These are phyloP conservation scores for Metschnikowia continentalis DNA, from an alignment of 805 yeast genomes.

Conservation along the genomic window DNA sequence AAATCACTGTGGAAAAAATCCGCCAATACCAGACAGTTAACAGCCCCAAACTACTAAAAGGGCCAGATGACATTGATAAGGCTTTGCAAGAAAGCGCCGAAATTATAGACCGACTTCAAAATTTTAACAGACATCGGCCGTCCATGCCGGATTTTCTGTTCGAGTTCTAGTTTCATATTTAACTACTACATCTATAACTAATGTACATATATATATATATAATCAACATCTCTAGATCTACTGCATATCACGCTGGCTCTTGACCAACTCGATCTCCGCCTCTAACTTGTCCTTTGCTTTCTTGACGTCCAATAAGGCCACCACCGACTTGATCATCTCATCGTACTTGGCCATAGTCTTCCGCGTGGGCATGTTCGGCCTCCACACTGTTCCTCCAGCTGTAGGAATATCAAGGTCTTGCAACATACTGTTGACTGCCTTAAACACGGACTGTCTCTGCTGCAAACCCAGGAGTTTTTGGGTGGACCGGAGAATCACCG, in stretches of 20 bases:
- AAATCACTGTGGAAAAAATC: slow-evolving; percentile 6
- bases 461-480: slow-evolving; percentile 42
- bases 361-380: slow-evolving; percentile 86
- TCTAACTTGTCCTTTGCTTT: slow-evolving; percentile 83
- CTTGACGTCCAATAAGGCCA: slow-evolving; percentile 74
- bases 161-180: not conserved
- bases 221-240: not conserved
- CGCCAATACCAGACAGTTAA: slow-evolving; percentile 3
- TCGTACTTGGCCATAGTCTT: slow-evolving; percentile 76
- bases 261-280: slow-evolving; percentile 55
- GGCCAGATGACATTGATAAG: slow-evolving; percentile 6
- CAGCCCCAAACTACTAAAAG: slow-evolving; percentile 5
- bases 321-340: slow-evolving; percentile 62
- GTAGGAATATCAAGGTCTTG: slow-evolving; percentile 77
- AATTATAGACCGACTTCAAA: not conserved
- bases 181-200: not conserved
- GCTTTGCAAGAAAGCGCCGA: slow-evolving; percentile 2
- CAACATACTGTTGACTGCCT: slow-evolving; percentile 64
- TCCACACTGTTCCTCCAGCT: slow-evolving; percentile 45
- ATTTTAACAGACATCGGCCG: not conserved
- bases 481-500: slow-evolving; percentile 77
- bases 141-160: not conserved
- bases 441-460: slow-evolving; percentile 67
- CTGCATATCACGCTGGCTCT: slow-evolving; percentile 37
- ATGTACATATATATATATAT: not conserved